Evolutionary conservation across 2,329 filamentous ascomycete species (phyloP), one percentile per base, ranked within the genome.

Genomic region (Colletotrichum sansevieriae): DNA sequence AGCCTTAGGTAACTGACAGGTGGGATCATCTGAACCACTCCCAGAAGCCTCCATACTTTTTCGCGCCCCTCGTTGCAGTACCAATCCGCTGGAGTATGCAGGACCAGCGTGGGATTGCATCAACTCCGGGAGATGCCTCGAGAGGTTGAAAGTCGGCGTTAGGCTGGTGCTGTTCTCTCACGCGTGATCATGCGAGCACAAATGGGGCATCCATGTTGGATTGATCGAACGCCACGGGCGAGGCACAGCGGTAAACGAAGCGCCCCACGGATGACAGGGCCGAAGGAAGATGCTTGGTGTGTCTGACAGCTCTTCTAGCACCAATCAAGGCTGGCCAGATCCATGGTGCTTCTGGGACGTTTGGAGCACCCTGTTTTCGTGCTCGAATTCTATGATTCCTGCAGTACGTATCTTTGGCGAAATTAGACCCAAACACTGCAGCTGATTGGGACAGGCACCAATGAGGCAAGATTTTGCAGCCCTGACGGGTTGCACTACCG

Each of bases 261-360:
- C 63, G 63, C 25, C 43, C 57, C 51, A 2, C 66, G 66, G 66
- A 66, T 56, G n/a, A 1, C 13, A 69, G 66, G 66, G 22, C 66
- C 66, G 66, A 25, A 18, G 20, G 46, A n/a, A 46, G 22, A 25
- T 25, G 25, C 5, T 25, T 29, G 20, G 39, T 12, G 15, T 56
- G 35, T 62, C 63, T 61, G 63, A 69, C 35, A 44, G 20, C n/a
- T 12, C 18, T 11, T 25, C 20, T 44, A 61, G 43, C 9, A 11
- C 43, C 10, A 11, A 56, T 62, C 1, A 9, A 33, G 49, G 25
- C 63, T 69, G 62, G 66, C 7, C 22, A 35, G 6, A 12, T 15
- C 29, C 39, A 11, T 35, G 15, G n/a, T 58, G 54, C 18, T 33
- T 22, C 35, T 44, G 29, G 20, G 46, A 65, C 46, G 10, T 49